phyloP scores from a whole-genome alignment of 306 rosid genomes.

The Hippophae gyantsensis region DNA sequence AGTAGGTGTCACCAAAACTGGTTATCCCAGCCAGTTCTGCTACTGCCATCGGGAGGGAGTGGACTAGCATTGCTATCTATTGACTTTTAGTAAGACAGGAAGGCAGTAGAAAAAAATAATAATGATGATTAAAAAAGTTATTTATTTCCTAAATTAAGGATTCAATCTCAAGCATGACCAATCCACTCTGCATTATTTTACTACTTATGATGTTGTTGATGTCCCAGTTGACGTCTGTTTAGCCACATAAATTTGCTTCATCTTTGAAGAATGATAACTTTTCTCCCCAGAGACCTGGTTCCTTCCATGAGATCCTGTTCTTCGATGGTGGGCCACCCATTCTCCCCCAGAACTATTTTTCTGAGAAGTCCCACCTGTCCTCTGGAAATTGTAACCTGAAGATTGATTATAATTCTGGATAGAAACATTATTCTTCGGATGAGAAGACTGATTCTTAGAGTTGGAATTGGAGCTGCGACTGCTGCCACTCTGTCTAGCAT shows the following conservation, averaged over 20 bases:
- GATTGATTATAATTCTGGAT: constrained; percentile 30
- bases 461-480: constrained; percentile 32
- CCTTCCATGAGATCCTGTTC: constrained; percentile 71
- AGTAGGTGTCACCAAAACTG: too few relatives aligned
- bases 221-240: constrained; percentile 62
- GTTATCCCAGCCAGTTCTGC: too few relatives aligned
- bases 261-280: constrained; percentile 53
- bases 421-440: constrained; percentile 25
- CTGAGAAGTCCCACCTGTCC: constrained; percentile 48
- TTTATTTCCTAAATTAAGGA: too few relatives aligned
- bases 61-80: too few relatives aligned
- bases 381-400: constrained; percentile 54
- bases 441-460: constrained; percentile 38
- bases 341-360: constrained; percentile 62
- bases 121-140: too few relatives aligned
- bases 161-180: too few relatives aligned
- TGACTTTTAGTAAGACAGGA: too few relatives aligned
- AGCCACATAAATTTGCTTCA: constrained; percentile 89
- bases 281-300: constrained; percentile 60
- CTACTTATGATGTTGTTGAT: constrained; percentile 13
- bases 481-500: constrained; percentile 32
- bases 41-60: too few relatives aligned
- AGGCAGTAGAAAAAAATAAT: too few relatives aligned
- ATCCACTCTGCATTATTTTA: too few relatives aligned
- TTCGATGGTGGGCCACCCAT: constrained; percentile 52